phyloP scores from a whole-genome alignment of 208 protist genomes.

The Wallacemonas sp. region DNA sequence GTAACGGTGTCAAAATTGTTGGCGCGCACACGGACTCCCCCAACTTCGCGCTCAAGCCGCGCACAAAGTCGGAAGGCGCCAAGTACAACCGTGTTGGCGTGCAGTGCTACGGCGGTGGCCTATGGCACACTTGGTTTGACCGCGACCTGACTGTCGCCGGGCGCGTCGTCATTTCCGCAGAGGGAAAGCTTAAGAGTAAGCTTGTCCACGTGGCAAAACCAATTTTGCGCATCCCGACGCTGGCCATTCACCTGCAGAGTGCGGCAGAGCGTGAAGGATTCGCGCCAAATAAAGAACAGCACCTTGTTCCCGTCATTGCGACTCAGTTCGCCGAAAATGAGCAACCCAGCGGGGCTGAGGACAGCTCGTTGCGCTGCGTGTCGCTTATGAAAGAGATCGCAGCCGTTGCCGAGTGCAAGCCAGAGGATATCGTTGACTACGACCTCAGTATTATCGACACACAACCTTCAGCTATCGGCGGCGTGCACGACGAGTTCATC shows the following conservation, averaged over 20 bases:
- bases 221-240: slow-evolving; percentile 93
- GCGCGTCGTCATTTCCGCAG: slow-evolving; percentile 51
- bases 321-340: slow-evolving; percentile 37
- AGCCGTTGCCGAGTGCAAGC: slow-evolving; percentile 40
- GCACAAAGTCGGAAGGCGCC: slow-evolving; percentile 31
- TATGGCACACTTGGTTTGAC: slow-evolving; percentile 93
- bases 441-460: slow-evolving; percentile 95
- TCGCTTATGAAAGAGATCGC: slow-evolving; percentile 79
- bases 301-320: slow-evolving; percentile 93
- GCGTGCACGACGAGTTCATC: slow-evolving; percentile 95
- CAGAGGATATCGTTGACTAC: slow-evolving; percentile 94
- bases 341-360: neutral
- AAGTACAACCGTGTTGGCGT: slow-evolving; percentile 69
- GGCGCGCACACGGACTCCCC: slow-evolving; percentile 98
- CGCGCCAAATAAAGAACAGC: slow-evolving; percentile 94
- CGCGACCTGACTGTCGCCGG: slow-evolving; percentile 87
- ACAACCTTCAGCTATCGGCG: slow-evolving; percentile 89
- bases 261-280: slow-evolving; percentile 79
- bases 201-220: slow-evolving; percentile 88
- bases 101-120: slow-evolving; percentile 85
- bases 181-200: slow-evolving; percentile 33
- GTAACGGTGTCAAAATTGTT: slow-evolving; percentile 93
- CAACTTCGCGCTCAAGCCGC: slow-evolving; percentile 83
- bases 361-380: slow-evolving; percentile 47
- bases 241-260: slow-evolving; percentile 96